A percentile compares a stretch with the other conserved stretches of the same genome.
Evolutionary conservation across 2,329 filamentous ascomycete genomes (phyloP).

Genomic region (Trichocomaceae sp.): DNA sequence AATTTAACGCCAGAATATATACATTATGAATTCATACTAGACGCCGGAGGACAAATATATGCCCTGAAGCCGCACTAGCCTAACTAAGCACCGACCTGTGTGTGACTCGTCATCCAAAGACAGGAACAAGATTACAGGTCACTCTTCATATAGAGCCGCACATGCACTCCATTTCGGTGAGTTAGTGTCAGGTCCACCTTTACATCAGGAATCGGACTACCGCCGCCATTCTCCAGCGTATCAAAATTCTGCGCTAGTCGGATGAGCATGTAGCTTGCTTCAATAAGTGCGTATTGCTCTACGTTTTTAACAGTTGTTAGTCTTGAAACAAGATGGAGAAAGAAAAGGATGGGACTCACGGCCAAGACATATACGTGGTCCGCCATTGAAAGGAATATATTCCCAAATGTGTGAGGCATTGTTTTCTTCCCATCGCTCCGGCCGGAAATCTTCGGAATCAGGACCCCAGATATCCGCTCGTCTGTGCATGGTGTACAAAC

Average conservation of each 20-base stretch:
- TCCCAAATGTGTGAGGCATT: slow-evolving; percentile 45
- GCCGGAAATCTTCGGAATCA: slow-evolving; percentile 42
- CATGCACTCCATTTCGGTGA: slow-evolving; percentile 10
- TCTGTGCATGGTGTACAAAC: slow-evolving; percentile 65
- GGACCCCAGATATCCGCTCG: slow-evolving; percentile 47
- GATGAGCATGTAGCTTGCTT: slow-evolving; percentile 19
- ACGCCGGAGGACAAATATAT: too few species aligned
- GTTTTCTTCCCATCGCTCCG: slow-evolving; percentile 40
- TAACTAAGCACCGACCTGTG: too few species aligned
- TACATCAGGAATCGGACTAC: slow-evolving; percentile 6
- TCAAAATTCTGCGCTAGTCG: slow-evolving; percentile 48
- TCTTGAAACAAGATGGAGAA: too few species aligned
- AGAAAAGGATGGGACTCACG: slow-evolving; percentile 19
- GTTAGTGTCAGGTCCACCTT: slow-evolving; percentile 8
- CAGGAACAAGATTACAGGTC: neutral
- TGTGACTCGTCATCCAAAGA: too few species aligned
- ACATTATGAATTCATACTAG: too few species aligned
- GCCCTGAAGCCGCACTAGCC: too few species aligned
- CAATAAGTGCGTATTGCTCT: slow-evolving; percentile 23
- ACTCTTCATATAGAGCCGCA: slow-evolving; percentile 4
- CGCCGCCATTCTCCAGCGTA: slow-evolving; percentile 8
- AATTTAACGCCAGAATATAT: too few species aligned
- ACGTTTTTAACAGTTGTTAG: neutral
- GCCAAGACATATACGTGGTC: slow-evolving; percentile 23
- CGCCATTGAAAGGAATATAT: slow-evolving; percentile 24